Base-by-base conservation (phyloP, 2,329 filamentous ascomycete species). In the Trichoderma sp. region DNA sequence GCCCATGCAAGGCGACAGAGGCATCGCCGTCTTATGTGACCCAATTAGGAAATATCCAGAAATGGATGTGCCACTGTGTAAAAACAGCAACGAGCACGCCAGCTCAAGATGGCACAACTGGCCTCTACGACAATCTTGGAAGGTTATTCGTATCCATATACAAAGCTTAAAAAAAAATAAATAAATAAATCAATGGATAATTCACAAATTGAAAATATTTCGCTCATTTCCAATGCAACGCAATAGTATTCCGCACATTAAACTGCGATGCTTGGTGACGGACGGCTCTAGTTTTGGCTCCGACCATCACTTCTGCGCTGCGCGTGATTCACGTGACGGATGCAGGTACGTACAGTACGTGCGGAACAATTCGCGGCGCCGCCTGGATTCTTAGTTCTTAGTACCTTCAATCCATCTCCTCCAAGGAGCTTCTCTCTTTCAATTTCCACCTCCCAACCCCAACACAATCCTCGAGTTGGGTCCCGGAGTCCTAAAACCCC, bases 401-500 rank as follows among this genome's bases (percentile, higher is more conserved):
- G 35, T 54, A 50, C 53, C 13, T 61, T 25, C 34, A 57, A 37
- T 34, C 53, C 53, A 57, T 57, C 53, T 56, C 32, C 34, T 17
- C 53, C 34, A 57, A 19, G 32, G 53, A 57, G 53, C 34, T 35
- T 37, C 53, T 57, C n/a, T 57, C 53, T 58, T 58, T 17, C 22
- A 39, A 15, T 32, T 56, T 61, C 70, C 69, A 67, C 71, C 72
- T 73, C 53, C 27, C 72, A 76, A 35, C 29, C 15, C 42, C 39
- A 61, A 72, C 70, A 69, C 70, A 72, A 73, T 72, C 70, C 69
- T 73, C 68, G 65, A 72, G 68, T 70, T 73, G 73, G 71, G 75
- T 75, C 71, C 25, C 72, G 77, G 76, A 74, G 76, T 71, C 71
- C 67, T 69, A 69, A 68, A 17, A 66, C 70, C 69, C 68, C 76